phyloP scores from a whole-genome alignment of 2,329 filamentous ascomycete species.

The Zasmidium citrigriseum region DNA sequence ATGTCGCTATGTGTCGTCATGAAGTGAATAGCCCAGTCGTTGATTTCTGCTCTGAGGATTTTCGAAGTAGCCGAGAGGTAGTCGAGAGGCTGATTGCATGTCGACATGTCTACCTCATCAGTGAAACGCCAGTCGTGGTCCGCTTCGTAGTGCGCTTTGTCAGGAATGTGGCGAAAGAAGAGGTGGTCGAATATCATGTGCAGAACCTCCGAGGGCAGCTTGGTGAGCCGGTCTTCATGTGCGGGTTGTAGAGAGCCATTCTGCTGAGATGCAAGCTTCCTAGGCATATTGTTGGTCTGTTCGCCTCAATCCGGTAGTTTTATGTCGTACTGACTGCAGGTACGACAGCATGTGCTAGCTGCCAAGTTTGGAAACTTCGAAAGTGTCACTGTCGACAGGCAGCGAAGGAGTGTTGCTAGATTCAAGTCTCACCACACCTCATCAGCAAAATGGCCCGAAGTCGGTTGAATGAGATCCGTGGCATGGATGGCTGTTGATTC shows the following conservation, averaged over 20 bases:
- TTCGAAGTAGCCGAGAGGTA: constrained; percentile 26
- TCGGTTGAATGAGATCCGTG: too few species aligned
- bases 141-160: constrained; percentile 18
- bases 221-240: constrained; percentile 3
- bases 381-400: too few species aligned
- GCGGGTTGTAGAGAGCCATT: not conserved
- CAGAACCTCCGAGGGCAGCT: constrained; percentile 26
- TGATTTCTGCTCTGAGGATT: constrained; percentile 24
- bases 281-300: too few species aligned
- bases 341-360: too few species aligned
- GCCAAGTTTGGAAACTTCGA: too few species aligned
- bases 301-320: too few species aligned
- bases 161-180: constrained; percentile 28
- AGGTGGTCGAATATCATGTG: constrained; percentile 32
- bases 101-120: not conserved
- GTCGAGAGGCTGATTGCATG: constrained; percentile 22
- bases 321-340: too few species aligned
- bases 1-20: constrained; percentile 27
- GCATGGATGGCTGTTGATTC: too few species aligned
- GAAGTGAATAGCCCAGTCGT: constrained; percentile 31
- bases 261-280: not conserved
- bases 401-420: too few species aligned
- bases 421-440: too few species aligned
- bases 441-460: too few species aligned
- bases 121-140: not conserved